Evolutionary conservation across 2,329 filamentous ascomycete genomes (phyloP).

Genomic region (Colletotrichum chlorophyti): DNA sequence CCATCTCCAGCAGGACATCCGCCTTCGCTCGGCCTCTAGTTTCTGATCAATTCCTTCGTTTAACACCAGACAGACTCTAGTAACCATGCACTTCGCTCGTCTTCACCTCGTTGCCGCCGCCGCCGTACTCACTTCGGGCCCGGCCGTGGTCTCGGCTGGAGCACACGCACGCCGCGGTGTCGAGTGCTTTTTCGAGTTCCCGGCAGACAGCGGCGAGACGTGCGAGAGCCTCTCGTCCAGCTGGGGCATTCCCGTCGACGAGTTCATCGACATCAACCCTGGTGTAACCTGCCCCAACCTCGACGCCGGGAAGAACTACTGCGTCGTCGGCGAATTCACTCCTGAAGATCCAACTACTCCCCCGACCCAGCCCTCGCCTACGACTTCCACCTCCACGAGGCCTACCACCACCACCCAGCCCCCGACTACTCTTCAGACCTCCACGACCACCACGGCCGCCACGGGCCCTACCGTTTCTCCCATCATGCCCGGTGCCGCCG

Average conservation of each 20-base stretch:
- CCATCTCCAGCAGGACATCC: too few species aligned
- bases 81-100: neutral
- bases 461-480: neutral
- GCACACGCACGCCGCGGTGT: conserved; percentile 14
- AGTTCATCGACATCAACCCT: conserved; percentile 35
- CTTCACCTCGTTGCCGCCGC: neutral
- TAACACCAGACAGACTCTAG: neutral
- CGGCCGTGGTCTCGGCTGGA: neutral
- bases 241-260: conserved; percentile 33
- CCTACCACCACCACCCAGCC: conserved; percentile 4
- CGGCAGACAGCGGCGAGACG: conserved; percentile 33
- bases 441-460: neutral
- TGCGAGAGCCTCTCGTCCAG: conserved; percentile 33
- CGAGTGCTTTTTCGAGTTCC: conserved; percentile 25
- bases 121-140: neutral
- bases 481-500: neutral
- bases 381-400: conserved; percentile 16
- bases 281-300: conserved; percentile 33
- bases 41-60: neutral
- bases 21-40: too few species aligned
- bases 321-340: conserved; percentile 29
- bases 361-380: too few species aligned
- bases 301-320: conserved; percentile 29
- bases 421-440: neutral
- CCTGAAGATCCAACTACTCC: conserved; percentile 10